phyloP scores from a whole-genome alignment of 140 eudicot genomes.

The Ambrosia hybrid region DNA sequence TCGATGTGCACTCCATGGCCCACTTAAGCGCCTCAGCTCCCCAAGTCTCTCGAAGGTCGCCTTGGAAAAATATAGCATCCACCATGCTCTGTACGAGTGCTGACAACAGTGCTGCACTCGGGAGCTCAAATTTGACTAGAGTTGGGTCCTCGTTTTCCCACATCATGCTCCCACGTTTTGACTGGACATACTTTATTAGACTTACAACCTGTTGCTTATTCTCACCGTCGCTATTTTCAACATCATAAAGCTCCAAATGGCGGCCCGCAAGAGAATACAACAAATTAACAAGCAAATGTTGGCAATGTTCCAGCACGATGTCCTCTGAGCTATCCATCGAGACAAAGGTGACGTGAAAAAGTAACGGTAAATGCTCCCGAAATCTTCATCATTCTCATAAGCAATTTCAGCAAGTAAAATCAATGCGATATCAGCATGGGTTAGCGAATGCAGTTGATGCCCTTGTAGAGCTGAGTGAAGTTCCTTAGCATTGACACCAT shows the following conservation, averaged over 20 bases:
- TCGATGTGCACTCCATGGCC: slow-evolving; percentile 99
- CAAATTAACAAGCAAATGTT: slow-evolving; percentile 90
- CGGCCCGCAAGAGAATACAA: slow-evolving; percentile 95
- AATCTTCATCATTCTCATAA: slow-evolving; percentile 95
- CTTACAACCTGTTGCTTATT: slow-evolving; percentile 99
- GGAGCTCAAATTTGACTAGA: slow-evolving; percentile 80
- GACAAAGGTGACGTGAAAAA: slow-evolving; percentile 94
- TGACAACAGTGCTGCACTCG: slow-evolving; percentile 95
- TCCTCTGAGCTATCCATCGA: slow-evolving; percentile 99
- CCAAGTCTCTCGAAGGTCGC: slow-evolving; percentile 96
- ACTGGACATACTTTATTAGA: slow-evolving; percentile 91
- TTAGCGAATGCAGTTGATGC: slow-evolving; percentile 88
- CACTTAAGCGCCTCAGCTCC: slow-evolving; percentile 95
- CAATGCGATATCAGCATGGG: slow-evolving; percentile 94
- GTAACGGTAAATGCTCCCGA: slow-evolving; percentile 91
- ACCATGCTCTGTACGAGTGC: slow-evolving; percentile 99
- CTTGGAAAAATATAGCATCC: slow-evolving; percentile 96
- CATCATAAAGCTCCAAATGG: slow-evolving; percentile 93
- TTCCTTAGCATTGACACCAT: slow-evolving; percentile 88
- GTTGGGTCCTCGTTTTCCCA: slow-evolving; percentile 99
- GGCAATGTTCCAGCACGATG: slow-evolving; percentile 96
- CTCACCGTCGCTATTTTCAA: slow-evolving; percentile 93
- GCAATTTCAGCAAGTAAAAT: slow-evolving; percentile 96
- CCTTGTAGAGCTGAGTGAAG: slow-evolving; percentile 98
- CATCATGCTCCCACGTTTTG: slow-evolving; percentile 99